Percentiles rank a stretch among this genome's conserved stretches.
phyloP scores from a whole-genome alignment of 805 yeast genomes.

The Ogataea pini region DNA sequence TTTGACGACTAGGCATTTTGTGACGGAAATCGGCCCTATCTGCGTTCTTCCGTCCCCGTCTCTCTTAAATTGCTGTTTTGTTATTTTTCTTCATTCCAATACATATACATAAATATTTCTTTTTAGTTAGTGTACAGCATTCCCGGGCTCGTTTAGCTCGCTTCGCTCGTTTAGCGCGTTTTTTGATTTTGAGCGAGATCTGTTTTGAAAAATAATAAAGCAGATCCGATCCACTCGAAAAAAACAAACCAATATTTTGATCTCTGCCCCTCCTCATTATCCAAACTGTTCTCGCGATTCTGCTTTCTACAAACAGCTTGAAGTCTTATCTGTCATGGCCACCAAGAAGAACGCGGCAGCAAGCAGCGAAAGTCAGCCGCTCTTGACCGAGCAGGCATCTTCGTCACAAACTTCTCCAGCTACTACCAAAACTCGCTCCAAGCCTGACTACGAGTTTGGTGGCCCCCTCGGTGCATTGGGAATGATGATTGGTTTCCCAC shows the following conservation, averaged over 20 bases:
- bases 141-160: conserved; percentile 8
- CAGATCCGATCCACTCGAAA: background rate
- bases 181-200: background rate
- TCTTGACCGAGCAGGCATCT: background rate
- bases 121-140: background rate
- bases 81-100: background rate
- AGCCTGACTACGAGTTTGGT: conserved; percentile 81
- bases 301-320: background rate
- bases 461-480: conserved; percentile 87
- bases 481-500: conserved; percentile 91
- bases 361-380: background rate
- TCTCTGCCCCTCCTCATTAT: too few relatives aligned
- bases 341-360: conserved; percentile 5
- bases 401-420: background rate
- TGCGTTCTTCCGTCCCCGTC: background rate
- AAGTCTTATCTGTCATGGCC: background rate
- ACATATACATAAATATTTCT: background rate
- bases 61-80: background rate
- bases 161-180: conserved; percentile 7
- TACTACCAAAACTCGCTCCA: background rate
- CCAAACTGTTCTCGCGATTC: too few relatives aligned
- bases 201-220: background rate
- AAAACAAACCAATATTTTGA: too few relatives aligned
- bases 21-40: background rate
- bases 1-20: conserved; percentile 6